Base-by-base conservation (phyloP, 345 rosid genomes). In the Populus ilicifolia region DNA sequence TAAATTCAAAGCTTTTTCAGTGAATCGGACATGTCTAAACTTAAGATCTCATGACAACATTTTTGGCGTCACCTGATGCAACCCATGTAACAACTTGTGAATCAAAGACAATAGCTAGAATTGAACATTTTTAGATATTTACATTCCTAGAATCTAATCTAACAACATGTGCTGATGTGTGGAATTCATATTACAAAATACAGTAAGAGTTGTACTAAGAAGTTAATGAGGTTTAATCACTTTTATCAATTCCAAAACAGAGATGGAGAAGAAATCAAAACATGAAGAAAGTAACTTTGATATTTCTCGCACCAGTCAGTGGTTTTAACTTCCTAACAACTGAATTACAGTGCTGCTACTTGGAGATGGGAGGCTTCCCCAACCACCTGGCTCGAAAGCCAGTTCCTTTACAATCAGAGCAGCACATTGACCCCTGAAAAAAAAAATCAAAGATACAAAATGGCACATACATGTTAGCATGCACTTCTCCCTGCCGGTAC, bases 311-410 rank as follows among this genome's bases (percentile, higher is more conserved):
- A 44, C 36, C 43, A 29, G 21, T 30, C 3, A 20, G 54, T 69
- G 67, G 74, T 50, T 59, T 27, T 9, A n/a, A 6, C 56, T 6
- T 72, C 70, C 67, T 35, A 16, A 6, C 33, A n/a, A 17, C 66
- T 30, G 5, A 64, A 16, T 33, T 29, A 18, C 29, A 50, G 12
- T 0, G 16, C 48, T 67, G 69, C 89, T 90, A 84, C 76, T 84
- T 86, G 18, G 87, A 73, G 64, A 84, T 77, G 2, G 92, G 88
- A 82, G 94, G 94, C 80, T 89, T 78, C 75, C 87, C 93, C 89
- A 95, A 85, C 98, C 99, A 95, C 84, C 89, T 89, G 71, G 99
- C 99, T n/a, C 97, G 97, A 82, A 90, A 95, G 3, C 99, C 94
- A 2, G 99, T 95, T 84, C 97, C 99, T 82, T 95, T 87, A 76